Conservation (phyloP, 2,329 filamentous ascomycete species). For the Fusarium guadeloupense region DNA sequence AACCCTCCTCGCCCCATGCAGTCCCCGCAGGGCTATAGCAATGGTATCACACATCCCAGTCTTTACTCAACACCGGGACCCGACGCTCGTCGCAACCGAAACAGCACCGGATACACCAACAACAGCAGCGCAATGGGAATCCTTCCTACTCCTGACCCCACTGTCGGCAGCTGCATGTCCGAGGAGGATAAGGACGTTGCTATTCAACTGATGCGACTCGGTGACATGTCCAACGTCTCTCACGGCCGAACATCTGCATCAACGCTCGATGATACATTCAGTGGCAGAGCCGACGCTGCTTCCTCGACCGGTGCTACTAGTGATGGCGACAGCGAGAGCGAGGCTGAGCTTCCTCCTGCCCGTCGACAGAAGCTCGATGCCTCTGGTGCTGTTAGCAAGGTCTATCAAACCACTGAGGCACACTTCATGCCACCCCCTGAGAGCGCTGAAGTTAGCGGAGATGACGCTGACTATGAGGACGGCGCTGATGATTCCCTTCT, state of each 20-base stretch:
- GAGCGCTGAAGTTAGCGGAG: slow-evolving; percentile 51
- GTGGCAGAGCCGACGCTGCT: slow-evolving; percentile 83
- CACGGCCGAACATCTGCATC: slow-evolving; percentile 93
- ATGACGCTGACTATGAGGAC: slow-evolving; percentile 49
- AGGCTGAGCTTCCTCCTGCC: slow-evolving; percentile 67
- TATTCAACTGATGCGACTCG: slow-evolving; percentile 94
- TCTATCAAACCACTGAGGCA: slow-evolving; percentile 62
- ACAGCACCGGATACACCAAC: slow-evolving; percentile 66
- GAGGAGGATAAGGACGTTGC: slow-evolving; percentile 95
- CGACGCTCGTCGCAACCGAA: slow-evolving; percentile 72
- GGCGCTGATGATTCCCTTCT: slow-evolving; percentile 48
- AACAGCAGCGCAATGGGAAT: slow-evolving; percentile 61
- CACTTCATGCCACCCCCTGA: slow-evolving; percentile 63
- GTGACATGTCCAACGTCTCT: slow-evolving; percentile 92
- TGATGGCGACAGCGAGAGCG: slow-evolving; percentile 75
- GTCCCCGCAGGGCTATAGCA: slow-evolving; percentile 80
- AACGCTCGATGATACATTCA: slow-evolving; percentile 92
- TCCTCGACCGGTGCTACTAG: slow-evolving; percentile 88
- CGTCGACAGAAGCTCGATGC: slow-evolving; percentile 66
- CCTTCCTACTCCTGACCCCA: slow-evolving; percentile 94
- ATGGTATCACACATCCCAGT: slow-evolving; percentile 57
- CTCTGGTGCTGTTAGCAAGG: slow-evolving; percentile 54
- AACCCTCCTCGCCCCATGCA: slow-evolving; percentile 80
- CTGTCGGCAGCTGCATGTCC: slow-evolving; percentile 94
- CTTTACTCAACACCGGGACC: slow-evolving; percentile 71